Evolutionary conservation across 208 protist species (phyloP), one percentile per base, ranked within the genome.

Genomic region (Trypanosoma scelopori): DNA sequence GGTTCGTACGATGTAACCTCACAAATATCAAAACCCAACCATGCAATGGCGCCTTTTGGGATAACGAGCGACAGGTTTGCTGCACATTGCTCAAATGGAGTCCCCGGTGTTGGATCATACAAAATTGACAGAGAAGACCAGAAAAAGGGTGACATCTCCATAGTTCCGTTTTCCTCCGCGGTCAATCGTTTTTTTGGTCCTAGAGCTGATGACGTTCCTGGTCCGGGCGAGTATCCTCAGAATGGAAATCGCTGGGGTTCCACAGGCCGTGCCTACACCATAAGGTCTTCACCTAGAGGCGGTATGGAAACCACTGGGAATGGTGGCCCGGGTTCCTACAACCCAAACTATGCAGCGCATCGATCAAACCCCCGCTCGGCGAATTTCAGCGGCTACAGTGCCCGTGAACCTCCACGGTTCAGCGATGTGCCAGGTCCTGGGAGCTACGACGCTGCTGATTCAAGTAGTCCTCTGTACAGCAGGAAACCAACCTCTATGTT

Each of bases 401-500:
- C 70, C 18, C 79, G 84, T 39, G 69, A 79, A 35, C 9, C 35
- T 28, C 47, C 45, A 28, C 61, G 37, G 1, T 49, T 43, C 5
- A 79, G 72, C 13, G 56, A 71, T 25, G 74, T 72, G 30, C 87
- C 87, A 45, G 90, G 90, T 16, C 90, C 90, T 16, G 90, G 90
- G 32, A 78, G 69, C 56, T 95, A 95, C 70, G 69, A 91, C 42
- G 12, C 37, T 70, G 22, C 64, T 56, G 22, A 16, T 69, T 46
- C 56, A 48, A 58, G 3, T 53, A 64, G 22, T 47, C 65, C 46
- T 32, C 66, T 75, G 48, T 88, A 78, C 39, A 67, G 46, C 23
- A 62, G 48, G 22, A 95, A 95, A 60, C 89, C 86, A 16, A 87
- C 87, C 20, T 91, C 81, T 25, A 85, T 87, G 78, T 95, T 95